These are phyloP conservation scores for Lasiodiplodia theobromae DNA, from an alignment of 2,329 filamentous ascomycete genomes.

Conservation along the genomic window DNA sequence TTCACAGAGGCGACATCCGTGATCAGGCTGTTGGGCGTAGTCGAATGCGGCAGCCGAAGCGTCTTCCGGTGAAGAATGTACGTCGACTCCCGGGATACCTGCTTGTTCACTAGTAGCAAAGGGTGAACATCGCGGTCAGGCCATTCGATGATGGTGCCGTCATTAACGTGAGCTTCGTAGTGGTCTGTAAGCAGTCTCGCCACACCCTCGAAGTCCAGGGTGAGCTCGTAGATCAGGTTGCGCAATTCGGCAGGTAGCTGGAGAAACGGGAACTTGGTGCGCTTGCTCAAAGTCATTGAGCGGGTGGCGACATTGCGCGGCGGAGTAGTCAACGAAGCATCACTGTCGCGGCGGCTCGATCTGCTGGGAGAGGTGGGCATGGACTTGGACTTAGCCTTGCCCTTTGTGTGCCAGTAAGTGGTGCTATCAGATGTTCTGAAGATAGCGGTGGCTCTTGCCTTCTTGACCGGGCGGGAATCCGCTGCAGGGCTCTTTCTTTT, in stretches of 20 bases:
- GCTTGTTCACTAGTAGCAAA: constrained; percentile 24
- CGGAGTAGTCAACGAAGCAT: not conserved
- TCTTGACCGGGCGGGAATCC: not conserved
- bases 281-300: constrained; percentile 20
- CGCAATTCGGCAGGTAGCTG: constrained; percentile 29
- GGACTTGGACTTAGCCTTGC: not conserved
- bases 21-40: constrained; percentile 15
- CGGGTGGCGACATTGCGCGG: constrained; percentile 16
- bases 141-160: constrained; percentile 16
- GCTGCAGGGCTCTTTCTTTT: not conserved
- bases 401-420: constrained; percentile 1
- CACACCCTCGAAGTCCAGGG: constrained; percentile 29
- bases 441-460: not conserved
- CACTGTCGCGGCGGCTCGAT: not conserved
- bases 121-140: constrained; percentile 2
- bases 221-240: constrained; percentile 23
- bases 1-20: constrained; percentile 12
- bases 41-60: constrained; percentile 20
- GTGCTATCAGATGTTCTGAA: not conserved
- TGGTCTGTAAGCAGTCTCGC: constrained; percentile 16
- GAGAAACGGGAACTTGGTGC: constrained; percentile 26
- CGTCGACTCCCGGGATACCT: constrained; percentile 17
- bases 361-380: not conserved
- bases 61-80: constrained; percentile 27
- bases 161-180: constrained; percentile 26